phyloP scores from a whole-genome alignment of 2,329 filamentous ascomycete species.

The Harringtonia aguacate region DNA sequence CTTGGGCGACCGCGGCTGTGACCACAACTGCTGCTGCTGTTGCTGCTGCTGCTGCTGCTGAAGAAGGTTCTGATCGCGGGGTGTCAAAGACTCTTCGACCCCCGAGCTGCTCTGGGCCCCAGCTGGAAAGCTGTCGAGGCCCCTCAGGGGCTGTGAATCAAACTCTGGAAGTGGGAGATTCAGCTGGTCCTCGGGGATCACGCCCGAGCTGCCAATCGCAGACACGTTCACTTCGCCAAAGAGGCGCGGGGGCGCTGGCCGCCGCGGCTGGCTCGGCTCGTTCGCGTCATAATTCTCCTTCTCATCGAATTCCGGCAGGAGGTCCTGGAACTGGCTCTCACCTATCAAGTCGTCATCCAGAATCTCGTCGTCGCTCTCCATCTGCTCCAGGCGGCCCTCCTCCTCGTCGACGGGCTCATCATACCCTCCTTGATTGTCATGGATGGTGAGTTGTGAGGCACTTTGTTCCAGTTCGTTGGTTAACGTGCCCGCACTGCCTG shows the following conservation, averaged over 20 bases:
- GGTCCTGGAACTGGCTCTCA: constrained; percentile 19
- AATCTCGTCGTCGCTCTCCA: constrained; percentile 18
- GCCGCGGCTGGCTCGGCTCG: constrained; percentile 10
- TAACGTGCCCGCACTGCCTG: constrained; percentile 31
- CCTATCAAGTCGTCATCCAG: constrained; percentile 18
- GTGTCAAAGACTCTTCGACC: constrained; percentile 15
- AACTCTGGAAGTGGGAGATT: constrained; percentile 31
- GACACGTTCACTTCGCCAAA: constrained; percentile 47
- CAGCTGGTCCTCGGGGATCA: constrained; percentile 34
- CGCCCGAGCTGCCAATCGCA: constrained; percentile 42
- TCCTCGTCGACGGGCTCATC: too few relatives aligned
- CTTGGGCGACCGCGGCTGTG: not conserved
- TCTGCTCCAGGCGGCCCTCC: constrained; percentile 2
- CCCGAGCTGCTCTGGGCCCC: constrained; percentile 13
- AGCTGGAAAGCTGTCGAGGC: constrained; percentile 7
- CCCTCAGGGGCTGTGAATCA: not conserved
- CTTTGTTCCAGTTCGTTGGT: constrained; percentile 49
- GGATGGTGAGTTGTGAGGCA: constrained; percentile 55
- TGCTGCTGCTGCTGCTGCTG: constrained; percentile 3
- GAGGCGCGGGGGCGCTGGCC: constrained; percentile 22
- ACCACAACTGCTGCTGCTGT: not conserved
- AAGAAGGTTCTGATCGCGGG: constrained; percentile 12
- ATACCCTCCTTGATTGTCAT: constrained; percentile 18
- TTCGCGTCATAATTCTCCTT: constrained; percentile 53
- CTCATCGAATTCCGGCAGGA: constrained; percentile 31